Percentiles rank a stretch among this genome's conserved stretches.
Evolutionary conservation across 257 asterid species (phyloP).

Genomic region (Fraxinus americana): DNA sequence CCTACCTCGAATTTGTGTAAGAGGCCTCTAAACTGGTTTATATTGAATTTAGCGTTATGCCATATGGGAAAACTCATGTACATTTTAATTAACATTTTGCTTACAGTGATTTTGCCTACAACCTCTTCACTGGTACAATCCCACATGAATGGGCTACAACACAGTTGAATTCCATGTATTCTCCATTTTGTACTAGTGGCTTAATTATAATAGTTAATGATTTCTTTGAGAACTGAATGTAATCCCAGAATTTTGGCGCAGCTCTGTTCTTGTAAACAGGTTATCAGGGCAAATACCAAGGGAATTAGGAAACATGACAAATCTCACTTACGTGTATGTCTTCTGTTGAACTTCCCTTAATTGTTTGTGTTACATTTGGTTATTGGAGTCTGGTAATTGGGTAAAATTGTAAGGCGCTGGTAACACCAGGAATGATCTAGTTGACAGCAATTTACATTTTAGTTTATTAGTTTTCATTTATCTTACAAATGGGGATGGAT

Average conservation of each 20-base stretch:
- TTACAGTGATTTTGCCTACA: conserved; percentile 84
- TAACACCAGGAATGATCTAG: not conserved
- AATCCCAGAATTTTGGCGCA: conserved; percentile 43
- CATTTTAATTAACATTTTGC: conserved; percentile 4
- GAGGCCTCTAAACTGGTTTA: conserved; percentile 25
- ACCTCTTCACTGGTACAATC: conserved; percentile 74
- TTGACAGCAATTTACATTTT: not conserved
- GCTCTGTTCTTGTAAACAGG: conserved; percentile 86
- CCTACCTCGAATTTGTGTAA: conserved; percentile 67
- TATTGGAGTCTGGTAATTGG: conserved; percentile 6
- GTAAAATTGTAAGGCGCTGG: not conserved
- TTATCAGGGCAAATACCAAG: conserved; percentile 85
- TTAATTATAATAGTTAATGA: conserved; percentile 9
- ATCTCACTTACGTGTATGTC: conserved; percentile 84
- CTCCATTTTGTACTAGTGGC: conserved; percentile 4
- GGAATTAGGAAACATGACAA: conserved; percentile 64
- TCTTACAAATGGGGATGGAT: not conserved
- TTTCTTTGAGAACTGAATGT: conserved; percentile 17
- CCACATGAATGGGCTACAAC: conserved; percentile 80
- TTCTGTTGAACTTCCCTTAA: conserved; percentile 20
- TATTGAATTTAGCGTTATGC: conserved; percentile 15
- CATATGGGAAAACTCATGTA: conserved; percentile 4
- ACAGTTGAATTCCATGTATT: conserved; percentile 65
- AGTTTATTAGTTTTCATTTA: not conserved
- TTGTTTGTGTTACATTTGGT: conserved; percentile 18